Conservation (phyloP, 768 basidiomycete genomes). For the Tricholoma flavovirens region DNA sequence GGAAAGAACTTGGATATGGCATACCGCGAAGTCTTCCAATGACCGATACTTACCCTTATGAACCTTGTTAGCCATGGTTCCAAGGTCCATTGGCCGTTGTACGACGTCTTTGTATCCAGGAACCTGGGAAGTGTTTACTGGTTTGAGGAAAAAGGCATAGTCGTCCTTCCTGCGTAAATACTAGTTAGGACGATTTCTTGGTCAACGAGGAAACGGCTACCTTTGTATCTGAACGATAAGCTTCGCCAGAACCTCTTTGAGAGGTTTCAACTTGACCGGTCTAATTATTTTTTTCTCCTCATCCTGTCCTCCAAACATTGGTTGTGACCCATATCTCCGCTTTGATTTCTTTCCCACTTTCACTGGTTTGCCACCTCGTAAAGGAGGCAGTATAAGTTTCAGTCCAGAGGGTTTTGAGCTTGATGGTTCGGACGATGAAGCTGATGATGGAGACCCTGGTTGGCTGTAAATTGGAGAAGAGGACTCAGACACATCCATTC, state of each 20-base stretch:
- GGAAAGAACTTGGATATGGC: slow-evolving; percentile 20
- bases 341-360: slow-evolving; percentile 47
- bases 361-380: slow-evolving; percentile 53
- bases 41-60: slow-evolving; percentile 71
- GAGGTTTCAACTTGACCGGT: slow-evolving; percentile 69
- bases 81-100: slow-evolving; percentile 88
- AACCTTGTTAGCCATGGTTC: slow-evolving; percentile 79
- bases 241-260: slow-evolving; percentile 68
- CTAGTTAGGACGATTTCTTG: slow-evolving; percentile 5
- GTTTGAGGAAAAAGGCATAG: slow-evolving; percentile 75
- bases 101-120: slow-evolving; percentile 65
- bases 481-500: slow-evolving; percentile 19
- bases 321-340: slow-evolving; percentile 20
- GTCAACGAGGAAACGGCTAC: slow-evolving; percentile 32
- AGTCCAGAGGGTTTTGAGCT: slow-evolving; percentile 42
- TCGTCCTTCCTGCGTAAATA: slow-evolving; percentile 63
- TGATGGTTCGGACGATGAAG: slow-evolving; percentile 17
- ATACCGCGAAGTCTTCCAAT: slow-evolving; percentile 72
- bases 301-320: slow-evolving; percentile 20
- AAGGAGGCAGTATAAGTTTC: slow-evolving; percentile 62
- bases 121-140: slow-evolving; percentile 57
- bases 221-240: slow-evolving; percentile 72
- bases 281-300: slow-evolving; percentile 43
- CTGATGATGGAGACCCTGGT: slow-evolving; percentile 7
- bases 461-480: slow-evolving; percentile 8